Percentiles rank a stretch among this genome's conserved stretches.
phyloP scores from a whole-genome alignment of 768 basidiomycete species.

The Agrocybe chaxingu region DNA sequence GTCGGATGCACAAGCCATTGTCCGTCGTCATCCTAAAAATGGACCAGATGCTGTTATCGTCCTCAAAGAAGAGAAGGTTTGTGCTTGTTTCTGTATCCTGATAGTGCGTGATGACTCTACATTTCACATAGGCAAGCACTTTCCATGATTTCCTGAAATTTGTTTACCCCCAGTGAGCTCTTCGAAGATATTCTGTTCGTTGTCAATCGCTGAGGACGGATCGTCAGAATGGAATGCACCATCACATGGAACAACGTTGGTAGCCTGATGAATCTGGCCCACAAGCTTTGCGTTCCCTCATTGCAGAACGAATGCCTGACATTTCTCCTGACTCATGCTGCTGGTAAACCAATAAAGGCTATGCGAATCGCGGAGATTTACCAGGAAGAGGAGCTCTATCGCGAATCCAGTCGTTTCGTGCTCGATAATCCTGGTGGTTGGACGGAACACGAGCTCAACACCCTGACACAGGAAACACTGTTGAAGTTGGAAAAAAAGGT shows the following conservation, averaged over 20 bases:
- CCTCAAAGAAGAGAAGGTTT: slow-evolving; percentile 83
- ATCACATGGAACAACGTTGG: slow-evolving; percentile 97
- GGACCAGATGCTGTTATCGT: slow-evolving; percentile 83
- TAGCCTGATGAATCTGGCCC: slow-evolving; percentile 84
- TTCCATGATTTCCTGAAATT: slow-evolving; percentile 95
- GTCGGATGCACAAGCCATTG: slow-evolving; percentile 31
- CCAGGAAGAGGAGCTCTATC: slow-evolving; percentile 85
- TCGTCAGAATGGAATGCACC: slow-evolving; percentile 67
- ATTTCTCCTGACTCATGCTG: slow-evolving; percentile 90
- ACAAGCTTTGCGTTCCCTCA: slow-evolving; percentile 82
- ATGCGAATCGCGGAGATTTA: slow-evolving; percentile 90
- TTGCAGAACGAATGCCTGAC: slow-evolving; percentile 80
- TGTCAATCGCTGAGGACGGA: neutral
- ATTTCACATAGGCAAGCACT: slow-evolving; percentile 55
- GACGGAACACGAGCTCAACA: slow-evolving; percentile 76
- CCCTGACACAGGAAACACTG: slow-evolving; percentile 77
- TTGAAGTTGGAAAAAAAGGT: slow-evolving; percentile 91
- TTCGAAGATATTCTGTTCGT: neutral
- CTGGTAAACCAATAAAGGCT: slow-evolving; percentile 89
- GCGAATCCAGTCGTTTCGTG: slow-evolving; percentile 88
- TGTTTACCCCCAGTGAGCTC: slow-evolving; percentile 84
- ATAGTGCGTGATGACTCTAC: neutral
- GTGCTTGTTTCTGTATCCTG: slow-evolving; percentile 11
- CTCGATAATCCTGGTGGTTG: slow-evolving; percentile 90
- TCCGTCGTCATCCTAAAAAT: slow-evolving; percentile 40